Base-by-base conservation (phyloP, 257 asterid genomes). In the Gentiana straminea region DNA sequence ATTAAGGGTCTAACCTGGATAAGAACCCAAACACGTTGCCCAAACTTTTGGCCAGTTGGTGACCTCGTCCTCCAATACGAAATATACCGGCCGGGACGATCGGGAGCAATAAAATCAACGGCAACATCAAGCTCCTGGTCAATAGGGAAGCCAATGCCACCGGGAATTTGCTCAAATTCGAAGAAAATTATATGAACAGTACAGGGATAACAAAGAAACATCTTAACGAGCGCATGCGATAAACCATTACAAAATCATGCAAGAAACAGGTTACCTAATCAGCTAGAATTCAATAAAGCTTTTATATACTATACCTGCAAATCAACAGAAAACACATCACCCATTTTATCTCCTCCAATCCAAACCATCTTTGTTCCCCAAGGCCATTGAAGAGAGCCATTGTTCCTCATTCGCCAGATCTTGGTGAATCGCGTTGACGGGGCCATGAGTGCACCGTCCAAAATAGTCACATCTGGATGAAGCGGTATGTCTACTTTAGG, bases 351-450 rank as follows among this genome's bases (percentile, higher is more conserved):
- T 55, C 99, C 99, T 24, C 89, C 97, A 63, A 85, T 77, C 95
- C 97, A 88, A 36, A 83, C 89, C 59, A 92, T 94, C 35, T 76
- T 89, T 2, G 94, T 74, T 63, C 86, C 89, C 47, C 61, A 74
- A 32, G 94, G 94, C 99, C 99, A 92, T 7, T 34, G 65, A 12
- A 68, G 60, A 11, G 77, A 70, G 35, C 99, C 97, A 68, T 73
- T 88, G 82, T 92, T 92, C 80, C 79, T 89, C 94, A 92, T 78
- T 68, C 89, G 75, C 99, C 99, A 92, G 64, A 92, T 85, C 83
- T 92, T 92, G 64, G 97, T 88, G 70, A 92, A 88, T 11, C 73
- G 85, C 63, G 81, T 77, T 33, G 51, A 68, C 65, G 99, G 99
- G 39, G 87, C 80, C 81, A 88, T 73, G 62, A 79, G 52, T 32